Percentiles rank a stretch among this genome's conserved stretches.
Evolutionary conservation across 192 early-diverging fungal genomes (phyloP).

Genomic region (Entomortierella lignicola): DNA sequence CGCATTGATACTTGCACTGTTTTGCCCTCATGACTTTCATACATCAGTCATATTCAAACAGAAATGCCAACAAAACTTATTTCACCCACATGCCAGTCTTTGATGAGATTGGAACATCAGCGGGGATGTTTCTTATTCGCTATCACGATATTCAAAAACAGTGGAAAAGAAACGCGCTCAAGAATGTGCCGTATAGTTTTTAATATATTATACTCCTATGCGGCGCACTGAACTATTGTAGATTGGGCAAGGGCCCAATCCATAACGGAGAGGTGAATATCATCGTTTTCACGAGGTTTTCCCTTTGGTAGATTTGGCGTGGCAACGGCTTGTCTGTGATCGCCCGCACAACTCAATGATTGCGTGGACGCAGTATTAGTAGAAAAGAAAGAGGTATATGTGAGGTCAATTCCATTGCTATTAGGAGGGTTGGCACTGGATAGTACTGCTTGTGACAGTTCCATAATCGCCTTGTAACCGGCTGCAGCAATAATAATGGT

Average conservation of each 20-base stretch:
- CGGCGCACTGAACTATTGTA: constrained; percentile 12
- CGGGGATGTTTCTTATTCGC: too few species aligned
- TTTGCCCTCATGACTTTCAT: too few species aligned
- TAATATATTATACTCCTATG: background rate
- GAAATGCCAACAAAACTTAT: too few species aligned
- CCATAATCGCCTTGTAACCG: constrained; percentile 35
- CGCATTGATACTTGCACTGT: too few species aligned
- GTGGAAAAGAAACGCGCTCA: too few species aligned
- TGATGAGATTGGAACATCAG: too few species aligned
- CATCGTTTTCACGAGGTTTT: background rate
- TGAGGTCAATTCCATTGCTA: background rate
- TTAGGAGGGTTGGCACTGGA: background rate
- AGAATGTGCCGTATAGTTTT: too few species aligned
- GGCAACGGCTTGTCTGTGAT: background rate
- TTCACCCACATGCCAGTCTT: too few species aligned
- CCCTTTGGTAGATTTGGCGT: background rate
- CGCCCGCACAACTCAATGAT: background rate
- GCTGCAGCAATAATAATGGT: constrained; percentile 36
- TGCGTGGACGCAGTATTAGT: background rate
- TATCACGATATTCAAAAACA: too few species aligned
- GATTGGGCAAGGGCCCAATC: constrained; percentile 12
- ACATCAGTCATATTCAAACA: too few species aligned
- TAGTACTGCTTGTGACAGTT: constrained; percentile 10
- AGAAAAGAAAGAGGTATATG: background rate
- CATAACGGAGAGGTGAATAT: background rate